Percentiles rank a stretch among this genome's conserved stretches.
phyloP scores from a whole-genome alignment of 1,284 basidiomycete species.

The Heterobasidion parviporum region DNA sequence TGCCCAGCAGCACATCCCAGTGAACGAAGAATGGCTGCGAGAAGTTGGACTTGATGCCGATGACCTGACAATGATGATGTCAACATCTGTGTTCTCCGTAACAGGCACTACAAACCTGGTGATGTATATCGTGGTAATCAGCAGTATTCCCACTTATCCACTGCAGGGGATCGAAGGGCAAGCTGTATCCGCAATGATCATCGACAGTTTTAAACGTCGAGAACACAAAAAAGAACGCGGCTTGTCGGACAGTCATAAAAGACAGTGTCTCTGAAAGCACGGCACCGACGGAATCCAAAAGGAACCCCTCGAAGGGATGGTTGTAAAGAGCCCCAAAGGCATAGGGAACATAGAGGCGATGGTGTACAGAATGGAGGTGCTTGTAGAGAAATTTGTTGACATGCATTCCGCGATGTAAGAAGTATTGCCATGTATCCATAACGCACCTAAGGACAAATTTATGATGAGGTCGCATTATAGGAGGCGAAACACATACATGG shows the following conservation, averaged over 20 bases:
- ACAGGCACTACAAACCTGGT: constrained; percentile 51
- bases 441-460: constrained; percentile 58
- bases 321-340: constrained; percentile 98
- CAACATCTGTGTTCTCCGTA: background rate
- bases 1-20: constrained; percentile 78
- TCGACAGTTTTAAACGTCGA: constrained; percentile 94
- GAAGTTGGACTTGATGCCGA: constrained; percentile 96
- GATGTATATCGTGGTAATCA: constrained; percentile 98
- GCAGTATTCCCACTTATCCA: constrained; percentile 88
- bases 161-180: constrained; percentile 90
- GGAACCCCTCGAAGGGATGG: constrained; percentile 90
- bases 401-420: constrained; percentile 91
- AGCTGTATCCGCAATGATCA: constrained; percentile 90
- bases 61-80: constrained; percentile 35
- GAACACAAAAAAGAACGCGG: constrained; percentile 79
- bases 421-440: constrained; percentile 99
- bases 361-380: constrained; percentile 91
- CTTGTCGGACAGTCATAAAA: constrained; percentile 75
- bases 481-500: constrained; percentile 62
- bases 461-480: constrained; percentile 3
- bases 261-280: constrained; percentile 68
- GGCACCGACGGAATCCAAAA: constrained; percentile 85
- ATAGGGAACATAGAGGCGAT: constrained; percentile 94
- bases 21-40: constrained; percentile 91
- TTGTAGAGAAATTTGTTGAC: constrained; percentile 87